A percentile compares a stretch with the other conserved stretches of the same genome.
phyloP scores from a whole-genome alignment of 495 filamentous ascomycete species.

The Penicillium flavigenum region DNA sequence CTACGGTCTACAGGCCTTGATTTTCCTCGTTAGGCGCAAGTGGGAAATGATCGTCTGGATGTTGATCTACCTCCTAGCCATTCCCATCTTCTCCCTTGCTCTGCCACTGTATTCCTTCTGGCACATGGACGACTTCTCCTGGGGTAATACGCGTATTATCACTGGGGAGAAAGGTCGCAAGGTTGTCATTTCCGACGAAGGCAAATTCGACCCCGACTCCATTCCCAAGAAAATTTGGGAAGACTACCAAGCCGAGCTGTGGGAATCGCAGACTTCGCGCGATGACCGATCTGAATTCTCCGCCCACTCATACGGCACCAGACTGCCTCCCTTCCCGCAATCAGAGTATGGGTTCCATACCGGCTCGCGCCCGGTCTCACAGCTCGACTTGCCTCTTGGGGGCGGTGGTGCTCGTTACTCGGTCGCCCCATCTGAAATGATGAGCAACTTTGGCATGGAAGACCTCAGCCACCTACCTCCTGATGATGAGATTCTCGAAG shows the following conservation, averaged over 20 bases:
- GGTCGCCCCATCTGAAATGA: conserved; percentile 73
- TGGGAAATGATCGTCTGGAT: conserved; percentile 99
- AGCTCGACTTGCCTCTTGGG: conserved; percentile 58
- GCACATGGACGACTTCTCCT: conserved; percentile 99
- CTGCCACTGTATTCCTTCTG: conserved; percentile 96
- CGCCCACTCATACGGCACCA: conserved; percentile 88
- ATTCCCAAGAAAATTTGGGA: conserved; percentile 99
- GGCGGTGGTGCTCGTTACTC: conserved; percentile 68
- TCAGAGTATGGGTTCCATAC: conserved; percentile 46
- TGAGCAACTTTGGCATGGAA: conserved; percentile 67
- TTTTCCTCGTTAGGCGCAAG: conserved; percentile 92
- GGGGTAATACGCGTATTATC: conserved; percentile 97
- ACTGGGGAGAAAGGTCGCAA: conserved; percentile 94
- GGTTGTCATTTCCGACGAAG: conserved; percentile 92
- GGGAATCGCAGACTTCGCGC: conserved; percentile 77
- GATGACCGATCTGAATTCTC: conserved; percentile 92
- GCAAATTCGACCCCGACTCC: conserved; percentile 90
- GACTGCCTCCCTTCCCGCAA: conserved; percentile 61
- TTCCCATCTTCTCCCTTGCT: conserved; percentile 88
- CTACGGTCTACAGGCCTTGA: conserved; percentile 94
- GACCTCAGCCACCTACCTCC: conserved; percentile 70
- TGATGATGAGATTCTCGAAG: conserved; percentile 86
- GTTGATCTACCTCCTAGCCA: conserved; percentile 89
- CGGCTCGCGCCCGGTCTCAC: conserved; percentile 71
- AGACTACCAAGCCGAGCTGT: conserved; percentile 96